Evolutionary conservation across 2,329 filamentous ascomycete genomes (phyloP).

Genomic region (Monilinia aucupariae): DNA sequence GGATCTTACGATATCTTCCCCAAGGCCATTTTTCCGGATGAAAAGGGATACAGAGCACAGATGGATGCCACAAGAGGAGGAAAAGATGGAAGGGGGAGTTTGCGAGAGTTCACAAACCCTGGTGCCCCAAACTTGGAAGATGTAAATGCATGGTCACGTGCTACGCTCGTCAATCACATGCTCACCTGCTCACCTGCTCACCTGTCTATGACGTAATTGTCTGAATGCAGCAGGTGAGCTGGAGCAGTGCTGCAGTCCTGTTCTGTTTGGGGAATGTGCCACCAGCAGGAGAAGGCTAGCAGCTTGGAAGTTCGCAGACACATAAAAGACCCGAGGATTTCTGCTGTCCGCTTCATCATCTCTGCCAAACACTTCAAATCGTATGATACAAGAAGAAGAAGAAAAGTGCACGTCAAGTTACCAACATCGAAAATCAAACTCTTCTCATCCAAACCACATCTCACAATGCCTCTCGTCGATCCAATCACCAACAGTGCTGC

Average conservation of each 20-base stretch:
- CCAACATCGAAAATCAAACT: conserved; percentile 9
- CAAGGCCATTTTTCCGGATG: neutral
- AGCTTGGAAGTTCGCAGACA: neutral
- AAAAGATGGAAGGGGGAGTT: neutral
- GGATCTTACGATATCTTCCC: too few relatives aligned
- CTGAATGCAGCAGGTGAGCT: conserved; percentile 9
- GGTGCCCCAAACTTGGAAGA: neutral
- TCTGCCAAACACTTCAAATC: conserved; percentile 9
- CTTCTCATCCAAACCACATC: conserved; percentile 18
- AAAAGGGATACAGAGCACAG: neutral
- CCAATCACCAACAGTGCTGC: conserved; percentile 47
- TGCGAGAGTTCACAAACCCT: neutral
- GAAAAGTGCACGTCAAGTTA: neutral
- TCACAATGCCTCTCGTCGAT: conserved; percentile 60
- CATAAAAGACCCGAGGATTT: neutral
- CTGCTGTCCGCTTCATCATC: neutral
- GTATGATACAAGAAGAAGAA: neutral
- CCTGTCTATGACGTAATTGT: conserved; percentile 1
- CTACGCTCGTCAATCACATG: neutral
- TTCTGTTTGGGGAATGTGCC: neutral
- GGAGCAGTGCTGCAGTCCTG: neutral
- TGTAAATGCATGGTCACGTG: neutral
- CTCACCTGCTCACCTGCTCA: neutral
- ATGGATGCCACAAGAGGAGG: neutral
- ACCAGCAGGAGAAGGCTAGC: too few relatives aligned